Evolutionary conservation across 352 stramenopile genomes (phyloP).

Genomic region (Pythium dissotocum): DNA sequence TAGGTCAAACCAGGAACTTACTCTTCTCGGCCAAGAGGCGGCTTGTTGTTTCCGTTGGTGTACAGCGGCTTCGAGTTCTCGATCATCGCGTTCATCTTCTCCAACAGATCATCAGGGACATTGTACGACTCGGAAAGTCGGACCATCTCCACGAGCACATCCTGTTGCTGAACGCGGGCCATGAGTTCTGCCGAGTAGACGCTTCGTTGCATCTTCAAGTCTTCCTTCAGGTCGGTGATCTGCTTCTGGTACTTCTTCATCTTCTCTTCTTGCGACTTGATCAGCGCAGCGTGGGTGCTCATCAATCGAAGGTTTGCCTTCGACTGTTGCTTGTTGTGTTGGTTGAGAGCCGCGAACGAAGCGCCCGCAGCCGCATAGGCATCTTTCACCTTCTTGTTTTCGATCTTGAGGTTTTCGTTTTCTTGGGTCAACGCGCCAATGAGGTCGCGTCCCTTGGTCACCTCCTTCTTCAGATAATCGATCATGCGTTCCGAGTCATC

Average conservation of each 20-base stretch:
- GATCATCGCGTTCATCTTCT: conserved; percentile 52
- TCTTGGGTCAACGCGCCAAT: conserved; percentile 66
- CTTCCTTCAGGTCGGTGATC: conserved; percentile 77
- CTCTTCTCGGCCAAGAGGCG: conserved; percentile 24
- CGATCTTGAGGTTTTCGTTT: conserved; percentile 81
- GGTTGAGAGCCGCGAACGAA: conserved; percentile 91
- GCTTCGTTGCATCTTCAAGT: conserved; percentile 76
- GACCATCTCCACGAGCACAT: conserved; percentile 48
- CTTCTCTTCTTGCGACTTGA: conserved; percentile 89
- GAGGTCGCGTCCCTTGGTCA: conserved; percentile 73
- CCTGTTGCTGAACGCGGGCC: conserved; percentile 63
- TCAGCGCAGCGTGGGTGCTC: conserved; percentile 81
- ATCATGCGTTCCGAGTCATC: conserved; percentile 87
- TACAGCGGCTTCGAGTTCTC: conserved; percentile 43
- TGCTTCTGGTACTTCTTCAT: conserved; percentile 91
- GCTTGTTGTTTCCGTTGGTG: conserved; percentile 21
- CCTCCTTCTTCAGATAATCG: conserved; percentile 78
- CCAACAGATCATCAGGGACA: conserved; percentile 46
- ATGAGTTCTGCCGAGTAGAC: conserved; percentile 80
- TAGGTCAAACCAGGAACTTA: conserved; percentile 10
- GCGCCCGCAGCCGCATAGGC: conserved; percentile 91
- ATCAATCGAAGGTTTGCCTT: conserved; percentile 91
- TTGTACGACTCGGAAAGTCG: conserved; percentile 55
- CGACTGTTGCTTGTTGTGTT: conserved; percentile 94
- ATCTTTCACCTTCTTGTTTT: conserved; percentile 92